Conservation (phyloP, 2,329 filamentous ascomycete genomes). For the Didymellaceae sp. region DNA sequence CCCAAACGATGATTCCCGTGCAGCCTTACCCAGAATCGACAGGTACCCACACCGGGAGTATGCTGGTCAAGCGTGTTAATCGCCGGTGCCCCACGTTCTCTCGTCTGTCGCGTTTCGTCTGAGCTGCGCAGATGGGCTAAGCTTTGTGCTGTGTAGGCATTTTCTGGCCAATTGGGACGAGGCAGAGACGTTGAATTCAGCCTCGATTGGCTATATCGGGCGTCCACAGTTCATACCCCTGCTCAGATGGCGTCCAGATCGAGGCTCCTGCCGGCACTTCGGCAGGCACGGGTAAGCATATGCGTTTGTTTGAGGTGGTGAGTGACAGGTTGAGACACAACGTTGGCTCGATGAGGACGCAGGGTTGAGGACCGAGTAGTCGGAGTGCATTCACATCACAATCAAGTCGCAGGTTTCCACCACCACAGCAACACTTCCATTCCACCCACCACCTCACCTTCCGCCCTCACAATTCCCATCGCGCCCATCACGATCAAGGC, state of each 20-base stretch:
- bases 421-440: too few species aligned
- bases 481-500: not conserved
- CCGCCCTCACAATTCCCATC: too few species aligned
- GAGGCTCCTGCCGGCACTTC: slow-evolving; percentile 1
- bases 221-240: slow-evolving; percentile 14
- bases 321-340: not conserved
- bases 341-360: not conserved
- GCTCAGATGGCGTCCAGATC: not conserved
- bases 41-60: slow-evolving; percentile 15
- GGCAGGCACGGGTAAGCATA: not conserved
- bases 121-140: slow-evolving; percentile 4
- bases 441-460: too few species aligned
- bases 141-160: slow-evolving; percentile 13
- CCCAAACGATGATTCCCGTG: slow-evolving; percentile 16
- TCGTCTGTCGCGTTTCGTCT: slow-evolving; percentile 1
- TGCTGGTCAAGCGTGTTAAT: slow-evolving; percentile 12
- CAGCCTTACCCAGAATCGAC: slow-evolving; percentile 11
- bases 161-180: slow-evolving; percentile 4
- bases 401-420: too few species aligned
- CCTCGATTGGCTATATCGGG: slow-evolving; percentile 13
- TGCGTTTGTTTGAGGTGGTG: not conserved
- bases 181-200: not conserved
- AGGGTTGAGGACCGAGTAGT: not conserved
- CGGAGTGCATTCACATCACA: too few species aligned
- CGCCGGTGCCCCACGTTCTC: slow-evolving; percentile 10